A percentile compares a stretch with the other conserved stretches of the same genome.
Conservation (phyloP, 345 rosid species). For the Brassica rapa region DNA sequence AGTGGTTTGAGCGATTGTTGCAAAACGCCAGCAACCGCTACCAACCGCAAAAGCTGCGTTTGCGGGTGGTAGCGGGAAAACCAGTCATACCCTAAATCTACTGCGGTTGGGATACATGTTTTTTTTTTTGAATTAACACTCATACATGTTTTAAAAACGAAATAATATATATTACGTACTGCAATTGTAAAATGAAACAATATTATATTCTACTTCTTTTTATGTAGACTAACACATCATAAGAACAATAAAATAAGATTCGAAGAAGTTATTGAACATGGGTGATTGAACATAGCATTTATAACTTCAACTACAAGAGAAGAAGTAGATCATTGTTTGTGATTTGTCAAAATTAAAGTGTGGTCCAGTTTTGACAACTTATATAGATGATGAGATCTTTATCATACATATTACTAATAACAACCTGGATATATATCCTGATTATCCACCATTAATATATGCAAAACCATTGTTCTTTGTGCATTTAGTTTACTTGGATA, state of each 20-base stretch:
- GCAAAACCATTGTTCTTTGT: neutral
- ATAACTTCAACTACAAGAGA: conserved; percentile 28
- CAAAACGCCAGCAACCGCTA: too few relatives aligned
- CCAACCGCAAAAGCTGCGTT: too few relatives aligned
- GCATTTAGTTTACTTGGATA: neutral
- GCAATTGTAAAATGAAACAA: neutral
- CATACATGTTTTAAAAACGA: neutral
- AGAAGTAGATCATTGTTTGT: conserved; percentile 20
- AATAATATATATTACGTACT: neutral
- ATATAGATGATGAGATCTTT: conserved; percentile 3
- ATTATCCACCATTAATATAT: conserved; percentile 14
- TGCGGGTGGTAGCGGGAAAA: too few relatives aligned
- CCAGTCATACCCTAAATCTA: too few relatives aligned
- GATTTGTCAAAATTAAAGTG: conserved; percentile 28
- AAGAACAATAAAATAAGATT: neutral
- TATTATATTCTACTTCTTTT: too few relatives aligned
- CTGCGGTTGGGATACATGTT: neutral
- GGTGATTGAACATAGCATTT: conserved; percentile 30
- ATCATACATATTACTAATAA: neutral
- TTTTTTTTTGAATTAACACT: too few relatives aligned
- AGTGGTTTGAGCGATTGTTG: too few relatives aligned
- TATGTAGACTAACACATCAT: neutral
- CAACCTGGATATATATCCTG: neutral
- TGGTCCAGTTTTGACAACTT: conserved; percentile 34
- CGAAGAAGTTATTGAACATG: conserved; percentile 2